phyloP scores from a whole-genome alignment of 495 filamentous ascomycete species.

The Articulospora tetracladia region DNA sequence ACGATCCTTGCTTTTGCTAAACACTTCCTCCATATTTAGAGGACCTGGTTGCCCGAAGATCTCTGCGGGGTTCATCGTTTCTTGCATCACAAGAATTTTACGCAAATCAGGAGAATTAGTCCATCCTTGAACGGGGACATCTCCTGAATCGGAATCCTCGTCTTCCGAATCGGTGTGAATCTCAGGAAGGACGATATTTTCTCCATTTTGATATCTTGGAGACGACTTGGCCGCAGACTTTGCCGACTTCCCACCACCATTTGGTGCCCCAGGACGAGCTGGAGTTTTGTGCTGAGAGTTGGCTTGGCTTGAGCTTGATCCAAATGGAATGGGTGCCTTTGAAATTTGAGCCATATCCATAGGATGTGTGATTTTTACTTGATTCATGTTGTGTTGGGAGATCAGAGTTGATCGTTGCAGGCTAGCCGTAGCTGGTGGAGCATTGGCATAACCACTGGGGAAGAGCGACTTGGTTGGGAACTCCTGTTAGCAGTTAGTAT shows the following conservation, averaged over 20 bases:
- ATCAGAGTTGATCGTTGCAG: slow-evolving; percentile 25
- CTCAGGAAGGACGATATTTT: slow-evolving; percentile 81
- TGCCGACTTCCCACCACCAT: slow-evolving; percentile 37
- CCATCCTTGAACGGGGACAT: slow-evolving; percentile 69
- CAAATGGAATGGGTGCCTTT: slow-evolving; percentile 87
- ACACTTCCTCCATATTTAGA: slow-evolving; percentile 92
- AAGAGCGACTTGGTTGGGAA: slow-evolving; percentile 59
- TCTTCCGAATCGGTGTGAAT: slow-evolving; percentile 87
- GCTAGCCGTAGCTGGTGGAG: slow-evolving; percentile 41
- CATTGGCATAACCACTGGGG: slow-evolving; percentile 56
- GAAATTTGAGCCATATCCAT: slow-evolving; percentile 78
- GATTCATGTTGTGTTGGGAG: slow-evolving; percentile 39
- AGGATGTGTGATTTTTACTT: slow-evolving; percentile 59
- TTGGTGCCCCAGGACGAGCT: slow-evolving; percentile 39
- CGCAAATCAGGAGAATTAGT: slow-evolving; percentile 78
- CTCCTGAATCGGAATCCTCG: slow-evolving; percentile 59
- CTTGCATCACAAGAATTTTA: slow-evolving; percentile 65
- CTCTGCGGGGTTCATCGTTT: slow-evolving; percentile 76
- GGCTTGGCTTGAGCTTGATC: slow-evolving; percentile 53
- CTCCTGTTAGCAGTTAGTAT: slow-evolving; percentile 40
- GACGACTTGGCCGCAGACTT: slow-evolving; percentile 63
- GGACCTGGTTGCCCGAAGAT: slow-evolving; percentile 87
- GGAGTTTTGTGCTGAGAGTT: slow-evolving; percentile 58
- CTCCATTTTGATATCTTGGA: slow-evolving; percentile 74
- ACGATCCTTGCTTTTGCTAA: slow-evolving; percentile 69